phyloP scores from a whole-genome alignment of 2,329 filamentous ascomycete species.

The Cercospora sp. region DNA sequence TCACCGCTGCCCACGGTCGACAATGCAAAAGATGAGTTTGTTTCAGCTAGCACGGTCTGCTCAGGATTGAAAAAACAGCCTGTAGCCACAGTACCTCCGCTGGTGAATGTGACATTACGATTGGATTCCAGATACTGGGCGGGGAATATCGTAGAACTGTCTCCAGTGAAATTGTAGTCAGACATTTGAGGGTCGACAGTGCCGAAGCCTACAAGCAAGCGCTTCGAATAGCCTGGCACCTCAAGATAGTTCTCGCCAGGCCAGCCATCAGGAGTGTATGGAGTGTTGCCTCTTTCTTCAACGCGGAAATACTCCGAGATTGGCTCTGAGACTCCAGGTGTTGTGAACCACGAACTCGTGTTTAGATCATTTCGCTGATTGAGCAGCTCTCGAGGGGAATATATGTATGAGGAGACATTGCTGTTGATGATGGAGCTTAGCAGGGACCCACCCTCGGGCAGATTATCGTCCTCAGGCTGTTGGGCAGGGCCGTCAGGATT shows the following conservation, averaged over 20 bases:
- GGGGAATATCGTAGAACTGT: constrained; percentile 55
- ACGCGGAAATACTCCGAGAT: constrained; percentile 55
- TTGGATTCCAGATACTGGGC: constrained; percentile 46
- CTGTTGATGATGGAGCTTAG: constrained; percentile 52
- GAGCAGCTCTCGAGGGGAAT: constrained; percentile 53
- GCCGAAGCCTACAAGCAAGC: constrained; percentile 59
- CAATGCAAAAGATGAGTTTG: constrained; percentile 57
- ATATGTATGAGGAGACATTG: constrained; percentile 54
- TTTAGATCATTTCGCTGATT: constrained; percentile 59
- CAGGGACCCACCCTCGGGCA: constrained; percentile 49
- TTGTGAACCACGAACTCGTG: constrained; percentile 52
- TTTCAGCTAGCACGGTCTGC: constrained; percentile 43
- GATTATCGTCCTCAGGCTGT: constrained; percentile 35
- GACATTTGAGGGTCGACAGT: constrained; percentile 58
- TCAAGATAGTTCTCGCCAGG: constrained; percentile 61
- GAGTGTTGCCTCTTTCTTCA: constrained; percentile 37
- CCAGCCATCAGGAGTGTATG: constrained; percentile 61
- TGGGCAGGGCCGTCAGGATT: constrained; percentile 48
- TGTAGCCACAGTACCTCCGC: constrained; percentile 46
- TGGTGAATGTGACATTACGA: constrained; percentile 38
- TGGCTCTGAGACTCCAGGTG: constrained; percentile 47
- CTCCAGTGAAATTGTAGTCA: constrained; percentile 56
- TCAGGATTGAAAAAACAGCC: constrained; percentile 57
- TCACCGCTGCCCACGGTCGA: constrained; percentile 28
- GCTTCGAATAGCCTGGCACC: constrained; percentile 50